A percentile compares a stretch with the other conserved stretches of the same genome.
These are phyloP conservation scores for Phaeophleospora eucalypticola DNA, from an alignment of 2,329 filamentous ascomycete species.

Conservation along the genomic window DNA sequence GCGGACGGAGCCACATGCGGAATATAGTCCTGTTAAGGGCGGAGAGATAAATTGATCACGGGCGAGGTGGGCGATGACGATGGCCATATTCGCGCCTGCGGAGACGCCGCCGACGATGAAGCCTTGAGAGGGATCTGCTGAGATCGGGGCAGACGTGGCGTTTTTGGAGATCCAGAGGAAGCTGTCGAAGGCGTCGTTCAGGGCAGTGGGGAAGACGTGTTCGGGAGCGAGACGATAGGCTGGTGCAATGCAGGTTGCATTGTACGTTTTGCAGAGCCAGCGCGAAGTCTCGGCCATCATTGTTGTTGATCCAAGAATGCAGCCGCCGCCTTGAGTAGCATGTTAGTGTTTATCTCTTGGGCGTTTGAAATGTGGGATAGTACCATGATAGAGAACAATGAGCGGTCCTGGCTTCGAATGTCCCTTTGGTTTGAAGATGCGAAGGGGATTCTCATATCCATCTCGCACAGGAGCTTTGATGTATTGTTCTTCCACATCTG, in stretches of 20 bases:
- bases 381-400: slow-evolving; percentile 24
- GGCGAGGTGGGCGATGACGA: slow-evolving; percentile 37
- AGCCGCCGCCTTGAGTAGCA: slow-evolving; percentile 11
- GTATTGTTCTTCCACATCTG: slow-evolving; percentile 9
- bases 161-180: slow-evolving; percentile 42
- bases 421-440: slow-evolving; percentile 6
- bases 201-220: slow-evolving; percentile 40
- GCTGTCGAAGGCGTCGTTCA: slow-evolving; percentile 43
- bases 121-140: slow-evolving; percentile 35
- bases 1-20: slow-evolving; percentile 43
- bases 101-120: slow-evolving; percentile 47
- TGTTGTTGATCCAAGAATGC: slow-evolving; percentile 13
- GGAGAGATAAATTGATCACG: slow-evolving; percentile 36
- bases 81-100: slow-evolving; percentile 39
- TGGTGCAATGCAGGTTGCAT: slow-evolving; percentile 13
- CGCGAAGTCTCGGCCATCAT: slow-evolving; percentile 15
- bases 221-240: slow-evolving; percentile 44
- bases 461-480: slow-evolving; percentile 8
- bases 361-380: not conserved
- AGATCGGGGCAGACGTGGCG: slow-evolving; percentile 26
- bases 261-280: slow-evolving; percentile 10
- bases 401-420: slow-evolving; percentile 13
- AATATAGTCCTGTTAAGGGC: slow-evolving; percentile 33
- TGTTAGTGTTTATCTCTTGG: not conserved
- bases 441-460: slow-evolving; percentile 12